phyloP scores from a whole-genome alignment of 2,329 filamentous ascomycete species.

The Tricladium varicosporioides region DNA sequence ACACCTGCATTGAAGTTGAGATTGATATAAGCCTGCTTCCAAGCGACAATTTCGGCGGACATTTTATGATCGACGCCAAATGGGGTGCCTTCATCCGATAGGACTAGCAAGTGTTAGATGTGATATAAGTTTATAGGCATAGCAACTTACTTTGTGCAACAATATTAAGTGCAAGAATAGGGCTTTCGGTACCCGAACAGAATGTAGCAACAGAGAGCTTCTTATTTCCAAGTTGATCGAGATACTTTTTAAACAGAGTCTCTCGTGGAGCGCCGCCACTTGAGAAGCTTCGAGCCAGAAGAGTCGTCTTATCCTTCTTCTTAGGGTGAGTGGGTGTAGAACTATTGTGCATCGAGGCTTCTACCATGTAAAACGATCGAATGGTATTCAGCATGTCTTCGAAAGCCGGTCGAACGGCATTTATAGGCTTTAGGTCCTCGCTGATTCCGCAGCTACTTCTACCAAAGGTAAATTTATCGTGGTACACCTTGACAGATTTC shows the following conservation, averaged over 20 bases:
- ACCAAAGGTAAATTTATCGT: no score
- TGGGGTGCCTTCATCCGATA: not conserved
- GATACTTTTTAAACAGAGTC: not conserved
- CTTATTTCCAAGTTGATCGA: constrained; percentile 36
- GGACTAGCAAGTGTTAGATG: not conserved
- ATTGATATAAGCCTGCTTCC: constrained; percentile 63
- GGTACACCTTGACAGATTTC: no score
- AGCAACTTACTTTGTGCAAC: constrained; percentile 44
- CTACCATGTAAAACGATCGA: no score
- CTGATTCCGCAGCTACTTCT: no score
- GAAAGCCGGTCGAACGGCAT: no score
- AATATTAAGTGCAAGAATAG: constrained; percentile 63
- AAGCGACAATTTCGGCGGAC: constrained; percentile 61
- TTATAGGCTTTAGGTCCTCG: no score
- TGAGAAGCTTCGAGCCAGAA: no score
- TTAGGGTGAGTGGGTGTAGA: no score
- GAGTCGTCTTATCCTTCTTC: no score
- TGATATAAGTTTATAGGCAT: not conserved
- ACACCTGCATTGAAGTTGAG: constrained; percentile 52
- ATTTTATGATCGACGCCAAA: constrained; percentile 51
- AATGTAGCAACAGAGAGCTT: constrained; percentile 63
- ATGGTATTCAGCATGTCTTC: no score
- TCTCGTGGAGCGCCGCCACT: no score
- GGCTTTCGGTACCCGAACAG: constrained; percentile 77
- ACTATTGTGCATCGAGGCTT: no score